phyloP scores from a whole-genome alignment of 139 green algal genomes.

The Coelastrella sp. region DNA sequence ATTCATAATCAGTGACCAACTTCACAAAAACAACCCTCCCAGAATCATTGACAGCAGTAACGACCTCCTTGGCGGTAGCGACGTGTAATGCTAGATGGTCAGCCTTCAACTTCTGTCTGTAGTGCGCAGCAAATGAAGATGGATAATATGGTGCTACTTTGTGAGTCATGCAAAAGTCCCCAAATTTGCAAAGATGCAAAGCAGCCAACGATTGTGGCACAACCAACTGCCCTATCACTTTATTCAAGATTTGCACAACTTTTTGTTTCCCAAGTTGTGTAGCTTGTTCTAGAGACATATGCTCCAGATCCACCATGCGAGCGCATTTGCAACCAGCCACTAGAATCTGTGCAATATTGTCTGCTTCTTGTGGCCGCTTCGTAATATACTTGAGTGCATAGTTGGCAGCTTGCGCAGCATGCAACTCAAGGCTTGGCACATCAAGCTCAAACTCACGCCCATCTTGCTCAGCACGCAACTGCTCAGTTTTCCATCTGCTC shows the following conservation, averaged over 20 bases:
- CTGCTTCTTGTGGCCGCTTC: background rate
- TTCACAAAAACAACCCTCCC: background rate
- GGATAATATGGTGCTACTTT: constrained; percentile 12
- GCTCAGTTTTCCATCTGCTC: background rate
- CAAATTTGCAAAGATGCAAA: background rate
- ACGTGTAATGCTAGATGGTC: background rate
- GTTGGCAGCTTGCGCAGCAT: background rate
- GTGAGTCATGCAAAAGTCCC: constrained; percentile 9
- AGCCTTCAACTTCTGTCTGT: background rate
- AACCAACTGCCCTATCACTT: background rate
- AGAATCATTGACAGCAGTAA: background rate
- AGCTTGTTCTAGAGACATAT: background rate
- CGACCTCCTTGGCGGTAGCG: background rate
- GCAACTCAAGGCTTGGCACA: background rate
- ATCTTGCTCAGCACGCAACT: background rate
- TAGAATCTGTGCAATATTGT: background rate
- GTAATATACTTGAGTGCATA: background rate
- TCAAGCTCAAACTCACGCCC: background rate
- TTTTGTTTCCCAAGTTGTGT: background rate
- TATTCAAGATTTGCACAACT: background rate
- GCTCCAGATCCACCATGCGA: background rate
- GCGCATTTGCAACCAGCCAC: background rate
- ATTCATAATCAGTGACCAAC: background rate
- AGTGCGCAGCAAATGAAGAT: background rate
- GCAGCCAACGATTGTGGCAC: constrained; percentile 1